phyloP scores from a whole-genome alignment of 1,284 basidiomycete genomes.

The Clitocybe nebularis region DNA sequence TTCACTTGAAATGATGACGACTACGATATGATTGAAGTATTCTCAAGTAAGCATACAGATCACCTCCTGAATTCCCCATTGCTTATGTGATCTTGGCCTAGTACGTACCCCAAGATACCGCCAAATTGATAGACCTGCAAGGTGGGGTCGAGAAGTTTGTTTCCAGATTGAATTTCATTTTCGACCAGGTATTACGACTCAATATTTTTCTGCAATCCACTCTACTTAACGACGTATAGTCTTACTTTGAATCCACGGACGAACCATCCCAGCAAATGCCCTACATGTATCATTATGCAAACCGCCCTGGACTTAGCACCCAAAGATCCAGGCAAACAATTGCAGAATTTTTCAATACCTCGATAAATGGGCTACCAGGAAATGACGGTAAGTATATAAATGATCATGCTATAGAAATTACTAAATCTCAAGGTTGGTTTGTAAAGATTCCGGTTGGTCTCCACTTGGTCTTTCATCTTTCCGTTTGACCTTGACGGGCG shows the following conservation, averaged over 20 bases:
- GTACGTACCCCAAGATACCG: constrained; percentile 62
- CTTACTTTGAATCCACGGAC: constrained; percentile 52
- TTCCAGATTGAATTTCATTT: constrained; percentile 51
- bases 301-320: constrained; percentile 52
- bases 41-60: constrained; percentile 37
- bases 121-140: constrained; percentile 53
- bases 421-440: constrained; percentile 14
- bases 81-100: constrained; percentile 21
- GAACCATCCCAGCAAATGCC: constrained; percentile 63
- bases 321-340: constrained; percentile 53
- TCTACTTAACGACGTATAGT: constrained; percentile 21
- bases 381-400: constrained; percentile 47
- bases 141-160: constrained; percentile 54
- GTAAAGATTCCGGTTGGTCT: constrained; percentile 34
- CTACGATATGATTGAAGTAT: constrained; percentile 28
- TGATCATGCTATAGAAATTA: constrained; percentile 3
- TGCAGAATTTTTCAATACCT: constrained; percentile 51
- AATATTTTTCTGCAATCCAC: neutral
- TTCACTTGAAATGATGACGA: constrained; percentile 1
- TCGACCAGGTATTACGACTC: constrained; percentile 38
- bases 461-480: neutral
- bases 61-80: neutral
- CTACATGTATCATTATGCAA: constrained; percentile 65
- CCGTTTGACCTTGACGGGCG: constrained; percentile 1
- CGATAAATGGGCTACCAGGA: constrained; percentile 51